Evolutionary conservation across 2,329 filamentous ascomycete genomes (phyloP).

Genomic region (Anthostomella pinea): DNA sequence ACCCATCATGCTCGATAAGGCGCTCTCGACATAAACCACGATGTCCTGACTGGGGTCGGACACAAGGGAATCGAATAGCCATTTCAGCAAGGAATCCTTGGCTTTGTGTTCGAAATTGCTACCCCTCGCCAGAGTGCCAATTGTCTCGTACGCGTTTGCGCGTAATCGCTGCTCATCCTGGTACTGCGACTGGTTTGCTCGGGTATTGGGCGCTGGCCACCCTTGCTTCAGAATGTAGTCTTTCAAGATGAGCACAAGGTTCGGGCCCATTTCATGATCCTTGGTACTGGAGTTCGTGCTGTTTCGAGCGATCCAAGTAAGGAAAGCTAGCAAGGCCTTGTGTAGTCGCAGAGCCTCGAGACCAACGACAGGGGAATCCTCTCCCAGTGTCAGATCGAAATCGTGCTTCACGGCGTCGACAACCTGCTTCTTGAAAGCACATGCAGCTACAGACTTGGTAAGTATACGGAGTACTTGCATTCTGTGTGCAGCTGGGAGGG

Average conservation of each 20-base stretch:
- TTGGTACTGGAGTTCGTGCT: slow-evolving; percentile 54
- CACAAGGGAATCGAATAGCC: slow-evolving; percentile 80
- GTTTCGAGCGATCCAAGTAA: slow-evolving; percentile 81
- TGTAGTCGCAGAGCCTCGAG: slow-evolving; percentile 78
- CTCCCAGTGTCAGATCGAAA: slow-evolving; percentile 44
- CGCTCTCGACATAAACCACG: slow-evolving; percentile 84
- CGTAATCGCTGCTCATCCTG: slow-evolving; percentile 65
- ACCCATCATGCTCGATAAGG: slow-evolving; percentile 69
- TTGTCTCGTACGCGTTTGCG: slow-evolving; percentile 83
- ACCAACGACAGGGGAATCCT: slow-evolving; percentile 46
- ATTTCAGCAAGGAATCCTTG: slow-evolving; percentile 59
- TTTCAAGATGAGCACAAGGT: slow-evolving; percentile 65
- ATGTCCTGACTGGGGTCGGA: slow-evolving; percentile 75
- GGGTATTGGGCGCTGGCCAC: slow-evolving; percentile 63
- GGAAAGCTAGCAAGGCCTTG: slow-evolving; percentile 78
- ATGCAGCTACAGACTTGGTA: slow-evolving; percentile 72
- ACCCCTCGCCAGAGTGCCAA: slow-evolving; percentile 74
- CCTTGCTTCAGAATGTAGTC: slow-evolving; percentile 77
- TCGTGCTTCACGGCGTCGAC: slow-evolving; percentile 67
- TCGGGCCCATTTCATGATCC: slow-evolving; percentile 63
- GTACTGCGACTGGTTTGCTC: slow-evolving; percentile 46
- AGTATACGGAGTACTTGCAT: slow-evolving; percentile 74
- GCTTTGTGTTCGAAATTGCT: slow-evolving; percentile 53
- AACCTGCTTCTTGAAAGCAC: slow-evolving; percentile 65
- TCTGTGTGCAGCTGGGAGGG: slow-evolving; percentile 68